These are phyloP conservation scores for Suillus weaverae DNA, from an alignment of 768 basidiomycete species.

Conservation along the genomic window DNA sequence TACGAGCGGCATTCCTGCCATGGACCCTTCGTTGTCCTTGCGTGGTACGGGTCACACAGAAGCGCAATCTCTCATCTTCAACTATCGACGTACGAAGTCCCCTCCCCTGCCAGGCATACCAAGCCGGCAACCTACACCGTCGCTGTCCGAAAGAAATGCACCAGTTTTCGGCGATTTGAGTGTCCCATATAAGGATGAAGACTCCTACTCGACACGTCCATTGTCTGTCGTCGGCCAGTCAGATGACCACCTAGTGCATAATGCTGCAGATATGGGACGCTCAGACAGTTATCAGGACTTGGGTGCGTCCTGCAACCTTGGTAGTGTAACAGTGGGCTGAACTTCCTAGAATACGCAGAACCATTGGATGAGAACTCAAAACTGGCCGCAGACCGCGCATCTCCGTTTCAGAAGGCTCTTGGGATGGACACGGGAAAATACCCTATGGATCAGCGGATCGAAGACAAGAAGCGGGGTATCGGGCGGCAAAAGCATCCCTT, in stretches of 20 bases:
- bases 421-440: conserved; percentile 43
- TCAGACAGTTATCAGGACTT: conserved; percentile 50
- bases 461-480: conserved; percentile 83
- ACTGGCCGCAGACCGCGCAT: conserved; percentile 39
- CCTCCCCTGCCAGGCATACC: conserved; percentile 15
- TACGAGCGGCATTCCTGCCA: conserved; percentile 21
- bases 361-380: conserved; percentile 36
- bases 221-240: conserved; percentile 20
- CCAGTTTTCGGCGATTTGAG: conserved; percentile 11
- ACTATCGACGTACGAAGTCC: conserved; percentile 22
- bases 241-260: conserved; percentile 44
- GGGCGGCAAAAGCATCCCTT: conserved; percentile 80
- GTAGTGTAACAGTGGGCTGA: conserved; percentile 3
- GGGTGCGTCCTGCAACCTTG: conserved; percentile 35
- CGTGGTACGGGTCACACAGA: conserved; percentile 17
- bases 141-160: conserved; percentile 10
- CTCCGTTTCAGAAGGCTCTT: conserved; percentile 44
- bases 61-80: conserved; percentile 26
- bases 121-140: conserved; percentile 19
- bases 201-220: conserved; percentile 14
- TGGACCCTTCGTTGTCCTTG: conserved; percentile 12
- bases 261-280: conserved; percentile 43
- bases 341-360: conserved; percentile 61
- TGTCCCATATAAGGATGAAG: conserved; percentile 26
- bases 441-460: conserved; percentile 78